These are phyloP conservation scores for Bipolaris oryzae DNA, from an alignment of 2,329 filamentous ascomycete genomes.

Conservation along the genomic window DNA sequence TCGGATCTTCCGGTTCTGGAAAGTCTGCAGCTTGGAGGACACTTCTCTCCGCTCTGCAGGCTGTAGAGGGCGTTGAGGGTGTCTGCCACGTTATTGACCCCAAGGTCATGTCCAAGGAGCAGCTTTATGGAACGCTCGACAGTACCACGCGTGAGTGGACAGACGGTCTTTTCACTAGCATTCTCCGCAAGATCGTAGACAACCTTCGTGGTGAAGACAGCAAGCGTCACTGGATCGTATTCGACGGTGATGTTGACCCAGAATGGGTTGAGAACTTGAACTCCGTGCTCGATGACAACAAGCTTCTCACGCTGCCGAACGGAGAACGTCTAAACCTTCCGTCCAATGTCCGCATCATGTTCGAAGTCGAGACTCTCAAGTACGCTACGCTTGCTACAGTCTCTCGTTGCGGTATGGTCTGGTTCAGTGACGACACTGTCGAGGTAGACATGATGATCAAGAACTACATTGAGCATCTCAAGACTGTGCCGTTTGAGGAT, in stretches of 20 bases:
- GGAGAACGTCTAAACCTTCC: slow-evolving; percentile 96
- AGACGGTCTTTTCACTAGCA: slow-evolving; percentile 96
- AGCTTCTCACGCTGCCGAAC: slow-evolving; percentile 93
- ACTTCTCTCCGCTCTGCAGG: slow-evolving; percentile 86
- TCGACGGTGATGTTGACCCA: slow-evolving; percentile 97
- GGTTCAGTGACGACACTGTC: slow-evolving; percentile 98
- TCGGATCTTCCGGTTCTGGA: slow-evolving; percentile 94
- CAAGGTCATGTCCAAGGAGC: slow-evolving; percentile 99
- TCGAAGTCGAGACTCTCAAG: slow-evolving; percentile 96
- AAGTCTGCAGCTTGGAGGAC: slow-evolving; percentile 97
- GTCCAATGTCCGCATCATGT: slow-evolving; percentile 97
- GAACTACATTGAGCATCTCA: slow-evolving; percentile 86
- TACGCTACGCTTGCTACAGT: slow-evolving; percentile 99
- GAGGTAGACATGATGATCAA: slow-evolving; percentile 89
- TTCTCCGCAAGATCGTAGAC: slow-evolving; percentile 96
- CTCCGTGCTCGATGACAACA: slow-evolving; percentile 99
- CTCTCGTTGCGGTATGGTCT: slow-evolving; percentile 99
- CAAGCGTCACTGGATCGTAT: slow-evolving; percentile 99
- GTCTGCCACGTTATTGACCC: slow-evolving; percentile 98
- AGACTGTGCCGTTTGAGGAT: slow-evolving; percentile 87
- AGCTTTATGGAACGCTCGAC: slow-evolving; percentile 92
- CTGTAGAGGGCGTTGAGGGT: slow-evolving; percentile 88
- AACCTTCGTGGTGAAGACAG: slow-evolving; percentile 96
- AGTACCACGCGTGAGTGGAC: slow-evolving; percentile 99
- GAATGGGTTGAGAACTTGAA: slow-evolving; percentile 99